Conservation (phyloP, 2,329 filamentous ascomycete genomes). For the Didymosphaeria variabile region DNA sequence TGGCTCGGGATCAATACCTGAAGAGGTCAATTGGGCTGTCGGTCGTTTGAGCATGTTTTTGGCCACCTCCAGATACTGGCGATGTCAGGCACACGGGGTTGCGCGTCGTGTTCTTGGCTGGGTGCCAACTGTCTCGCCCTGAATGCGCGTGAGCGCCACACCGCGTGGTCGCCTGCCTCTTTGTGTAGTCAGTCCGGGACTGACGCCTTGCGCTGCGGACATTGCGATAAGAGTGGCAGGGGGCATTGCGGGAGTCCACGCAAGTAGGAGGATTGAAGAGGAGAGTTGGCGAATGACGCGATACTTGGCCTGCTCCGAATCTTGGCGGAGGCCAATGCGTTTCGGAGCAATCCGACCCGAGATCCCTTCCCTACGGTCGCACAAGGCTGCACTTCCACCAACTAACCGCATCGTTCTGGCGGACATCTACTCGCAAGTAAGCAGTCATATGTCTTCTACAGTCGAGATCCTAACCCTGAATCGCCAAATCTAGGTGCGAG, state of each 20-base stretch:
- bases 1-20: conserved; percentile 2
- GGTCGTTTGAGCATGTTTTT: conserved; percentile 12
- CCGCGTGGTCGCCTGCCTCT: conserved; percentile 12
- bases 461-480: not conserved
- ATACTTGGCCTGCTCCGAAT: conserved; percentile 10
- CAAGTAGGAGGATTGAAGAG: not conserved
- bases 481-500: not conserved
- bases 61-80: conserved; percentile 20
- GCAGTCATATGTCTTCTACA: not conserved
- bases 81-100: conserved; percentile 13
- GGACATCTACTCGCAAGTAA: not conserved
- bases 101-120: conserved; percentile 15
- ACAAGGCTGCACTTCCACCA: not conserved
- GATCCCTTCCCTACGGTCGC: not conserved
- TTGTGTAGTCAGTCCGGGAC: conserved; percentile 3
- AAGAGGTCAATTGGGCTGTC: conserved; percentile 1
- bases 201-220: conserved; percentile 3
- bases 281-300: not conserved
- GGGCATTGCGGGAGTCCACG: not conserved
- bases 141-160: conserved; percentile 1
- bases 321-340: not conserved
- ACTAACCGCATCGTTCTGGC: not conserved
- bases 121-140: conserved; percentile 18
- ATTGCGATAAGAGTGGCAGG: conserved; percentile 6
- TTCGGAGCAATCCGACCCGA: conserved; percentile 6